These are phyloP conservation scores for Fusarium drepaniforme DNA, from an alignment of 2,329 filamentous ascomycete genomes.

Conservation along the genomic window DNA sequence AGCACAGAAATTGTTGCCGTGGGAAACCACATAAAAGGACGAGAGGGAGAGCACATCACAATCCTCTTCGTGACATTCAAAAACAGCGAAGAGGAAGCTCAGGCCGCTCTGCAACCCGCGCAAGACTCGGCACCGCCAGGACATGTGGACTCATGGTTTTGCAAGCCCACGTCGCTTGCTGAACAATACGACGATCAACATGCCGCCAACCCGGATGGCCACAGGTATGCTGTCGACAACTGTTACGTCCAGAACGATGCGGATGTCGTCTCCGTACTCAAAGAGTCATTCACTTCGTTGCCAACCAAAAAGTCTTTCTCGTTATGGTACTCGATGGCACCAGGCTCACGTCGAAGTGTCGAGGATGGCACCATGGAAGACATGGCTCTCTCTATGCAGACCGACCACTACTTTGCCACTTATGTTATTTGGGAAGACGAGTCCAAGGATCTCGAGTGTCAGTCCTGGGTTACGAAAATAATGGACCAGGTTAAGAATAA, in stretches of 20 bases:
- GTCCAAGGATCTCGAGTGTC: slow-evolving; percentile 57
- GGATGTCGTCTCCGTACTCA: slow-evolving; percentile 58
- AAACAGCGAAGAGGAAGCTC: slow-evolving; percentile 48
- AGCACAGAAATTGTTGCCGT: slow-evolving; percentile 33
- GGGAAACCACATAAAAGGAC: slow-evolving; percentile 18
- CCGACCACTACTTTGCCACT: slow-evolving; percentile 67
- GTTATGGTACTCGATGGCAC: slow-evolving; percentile 65
- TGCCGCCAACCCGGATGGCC: slow-evolving; percentile 59
- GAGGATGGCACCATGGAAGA: slow-evolving; percentile 49
- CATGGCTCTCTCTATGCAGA: slow-evolving; percentile 68
- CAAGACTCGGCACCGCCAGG: slow-evolving; percentile 55
- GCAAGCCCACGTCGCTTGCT: slow-evolving; percentile 54
- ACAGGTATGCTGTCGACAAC: slow-evolving; percentile 65
- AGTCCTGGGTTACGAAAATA: slow-evolving; percentile 57
- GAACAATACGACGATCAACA: slow-evolving; percentile 58
- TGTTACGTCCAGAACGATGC: slow-evolving; percentile 61
- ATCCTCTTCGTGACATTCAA: slow-evolving; percentile 58
- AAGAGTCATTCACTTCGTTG: slow-evolving; percentile 60
- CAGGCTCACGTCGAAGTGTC: slow-evolving; percentile 50
- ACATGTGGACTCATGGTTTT: slow-evolving; percentile 52
- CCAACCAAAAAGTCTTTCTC: slow-evolving; percentile 59
- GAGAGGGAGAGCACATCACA: slow-evolving; percentile 41
- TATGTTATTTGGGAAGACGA: slow-evolving; percentile 64
- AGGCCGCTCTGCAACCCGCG: slow-evolving; percentile 48
- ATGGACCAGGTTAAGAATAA: slow-evolving; percentile 55